A percentile compares a stretch with the other conserved stretches of the same genome.
These are phyloP conservation scores for Colletotrichum acutatum DNA, from an alignment of 2,329 filamentous ascomycete species.

Conservation along the genomic window DNA sequence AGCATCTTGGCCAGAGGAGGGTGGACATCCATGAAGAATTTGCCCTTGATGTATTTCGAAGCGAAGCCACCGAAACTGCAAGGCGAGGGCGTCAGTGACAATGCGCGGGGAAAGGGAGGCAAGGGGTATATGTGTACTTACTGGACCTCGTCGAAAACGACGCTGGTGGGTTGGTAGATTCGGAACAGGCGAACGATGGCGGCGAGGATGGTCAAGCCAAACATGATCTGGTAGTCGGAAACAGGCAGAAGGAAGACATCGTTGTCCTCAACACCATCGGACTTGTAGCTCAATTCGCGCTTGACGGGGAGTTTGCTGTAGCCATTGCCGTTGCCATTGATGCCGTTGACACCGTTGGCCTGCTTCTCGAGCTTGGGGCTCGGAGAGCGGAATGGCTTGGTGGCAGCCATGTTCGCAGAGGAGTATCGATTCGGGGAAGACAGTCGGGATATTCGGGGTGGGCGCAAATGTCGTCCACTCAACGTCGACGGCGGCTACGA, in stretches of 20 bases:
- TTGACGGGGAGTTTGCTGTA: constrained; percentile 40
- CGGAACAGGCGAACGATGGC: constrained; percentile 88
- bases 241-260: constrained; percentile 89
- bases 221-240: constrained; percentile 84
- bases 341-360: constrained; percentile 31
- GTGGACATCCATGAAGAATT: constrained; percentile 99
- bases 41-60: constrained; percentile 98
- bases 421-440: background rate
- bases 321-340: constrained; percentile 5
- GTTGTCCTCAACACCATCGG: constrained; percentile 85
- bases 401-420: constrained; percentile 22
- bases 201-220: constrained; percentile 78
- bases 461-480: constrained; percentile 3
- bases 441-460: background rate
- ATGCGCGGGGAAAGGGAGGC: background rate
- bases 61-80: constrained; percentile 95
- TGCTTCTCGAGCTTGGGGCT: constrained; percentile 43
- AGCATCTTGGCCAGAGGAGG: constrained; percentile 96
- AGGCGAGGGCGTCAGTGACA: constrained; percentile 1
- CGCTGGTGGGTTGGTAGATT: constrained; percentile 95
- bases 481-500: background rate
- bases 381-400: constrained; percentile 23
- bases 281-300: constrained; percentile 70
- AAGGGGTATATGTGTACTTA: constrained; percentile 62
- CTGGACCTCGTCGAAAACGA: constrained; percentile 99